Evolutionary conservation across 176 grass and related monocot genomes (phyloP).

Genomic region (Oryza meridionalis): DNA sequence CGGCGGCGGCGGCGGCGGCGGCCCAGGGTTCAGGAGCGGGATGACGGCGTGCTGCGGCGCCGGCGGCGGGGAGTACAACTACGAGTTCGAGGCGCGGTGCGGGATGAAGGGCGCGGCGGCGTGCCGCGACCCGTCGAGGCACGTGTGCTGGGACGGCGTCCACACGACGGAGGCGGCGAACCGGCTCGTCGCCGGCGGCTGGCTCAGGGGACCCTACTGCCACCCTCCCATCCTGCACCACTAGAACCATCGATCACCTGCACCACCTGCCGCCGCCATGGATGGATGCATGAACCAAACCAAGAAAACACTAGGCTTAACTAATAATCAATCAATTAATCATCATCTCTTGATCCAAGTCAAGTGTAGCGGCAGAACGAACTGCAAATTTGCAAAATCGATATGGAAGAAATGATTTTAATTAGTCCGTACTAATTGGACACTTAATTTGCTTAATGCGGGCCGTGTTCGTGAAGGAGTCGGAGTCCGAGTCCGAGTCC

Average conservation of each 20-base stretch:
- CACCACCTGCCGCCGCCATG: too few relatives aligned
- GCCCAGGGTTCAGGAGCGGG: not conserved
- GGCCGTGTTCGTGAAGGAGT: too few relatives aligned
- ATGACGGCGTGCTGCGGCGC: slow-evolving; percentile 41
- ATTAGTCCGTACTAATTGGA: too few relatives aligned
- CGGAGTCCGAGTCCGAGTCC: too few relatives aligned
- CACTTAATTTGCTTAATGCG: too few relatives aligned
- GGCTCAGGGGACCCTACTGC: slow-evolving; percentile 43
- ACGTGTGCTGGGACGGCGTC: slow-evolving; percentile 45
- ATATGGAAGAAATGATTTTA: too few relatives aligned
- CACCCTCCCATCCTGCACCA: slow-evolving; percentile 17
- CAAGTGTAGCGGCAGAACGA: too few relatives aligned
- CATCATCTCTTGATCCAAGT: too few relatives aligned
- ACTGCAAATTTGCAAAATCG: too few relatives aligned
- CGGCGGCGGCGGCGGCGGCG: not conserved
- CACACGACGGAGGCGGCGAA: slow-evolving; percentile 46
- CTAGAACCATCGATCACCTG: not conserved
- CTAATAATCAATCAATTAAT: too few relatives aligned
- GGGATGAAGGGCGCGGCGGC: slow-evolving; percentile 40
- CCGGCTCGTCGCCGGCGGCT: slow-evolving; percentile 13
- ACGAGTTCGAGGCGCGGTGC: slow-evolving; percentile 36
- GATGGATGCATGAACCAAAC: too few relatives aligned
- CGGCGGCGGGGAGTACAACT: slow-evolving; percentile 30
- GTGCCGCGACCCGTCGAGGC: slow-evolving; percentile 17
- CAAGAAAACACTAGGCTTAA: too few relatives aligned